Conservation (phyloP, 1,284 basidiomycete species). For the Naganishia sp. region DNA sequence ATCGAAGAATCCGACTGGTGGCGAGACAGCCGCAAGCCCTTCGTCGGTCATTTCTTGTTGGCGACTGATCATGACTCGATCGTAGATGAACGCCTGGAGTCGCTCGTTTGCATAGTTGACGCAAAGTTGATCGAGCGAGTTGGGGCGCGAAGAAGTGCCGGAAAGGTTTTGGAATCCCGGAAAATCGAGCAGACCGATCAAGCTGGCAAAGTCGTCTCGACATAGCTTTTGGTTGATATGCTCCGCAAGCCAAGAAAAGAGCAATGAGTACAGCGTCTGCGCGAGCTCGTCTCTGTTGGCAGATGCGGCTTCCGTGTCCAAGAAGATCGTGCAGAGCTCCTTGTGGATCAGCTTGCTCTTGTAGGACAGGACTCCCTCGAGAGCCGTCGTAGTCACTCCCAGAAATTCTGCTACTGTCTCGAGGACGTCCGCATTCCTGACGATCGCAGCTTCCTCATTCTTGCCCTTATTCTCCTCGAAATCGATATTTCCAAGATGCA, state of each 20-base stretch:
- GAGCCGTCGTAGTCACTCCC: constrained; percentile 71
- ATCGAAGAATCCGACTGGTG: constrained; percentile 76
- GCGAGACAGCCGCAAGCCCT: constrained; percentile 72
- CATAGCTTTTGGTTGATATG: constrained; percentile 92
- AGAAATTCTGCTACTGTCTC: constrained; percentile 86
- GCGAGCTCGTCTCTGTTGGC: constrained; percentile 92
- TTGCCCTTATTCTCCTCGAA: constrained; percentile 79
- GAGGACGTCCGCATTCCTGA: constrained; percentile 76
- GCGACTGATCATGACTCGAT: constrained; percentile 62
- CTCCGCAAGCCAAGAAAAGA: constrained; percentile 97
- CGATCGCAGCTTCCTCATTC: constrained; percentile 85
- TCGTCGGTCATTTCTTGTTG: constrained; percentile 62
- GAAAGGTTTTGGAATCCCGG: constrained; percentile 90
- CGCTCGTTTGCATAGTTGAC: constrained; percentile 95
- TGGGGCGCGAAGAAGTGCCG: constrained; percentile 63
- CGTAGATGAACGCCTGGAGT: constrained; percentile 80
- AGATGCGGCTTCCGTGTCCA: constrained; percentile 89
- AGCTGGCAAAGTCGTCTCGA: constrained; percentile 84
- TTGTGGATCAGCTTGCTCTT: constrained; percentile 89
- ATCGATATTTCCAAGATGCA: constrained; percentile 93
- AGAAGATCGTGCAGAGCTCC: constrained; percentile 92
- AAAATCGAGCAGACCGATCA: constrained; percentile 92
- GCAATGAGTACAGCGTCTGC: constrained; percentile 85
- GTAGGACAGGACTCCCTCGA: constrained; percentile 86
- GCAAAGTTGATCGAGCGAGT: constrained; percentile 93